phyloP scores from a whole-genome alignment of 2,329 filamentous ascomycete species.

The Ascochyta rabiei region DNA sequence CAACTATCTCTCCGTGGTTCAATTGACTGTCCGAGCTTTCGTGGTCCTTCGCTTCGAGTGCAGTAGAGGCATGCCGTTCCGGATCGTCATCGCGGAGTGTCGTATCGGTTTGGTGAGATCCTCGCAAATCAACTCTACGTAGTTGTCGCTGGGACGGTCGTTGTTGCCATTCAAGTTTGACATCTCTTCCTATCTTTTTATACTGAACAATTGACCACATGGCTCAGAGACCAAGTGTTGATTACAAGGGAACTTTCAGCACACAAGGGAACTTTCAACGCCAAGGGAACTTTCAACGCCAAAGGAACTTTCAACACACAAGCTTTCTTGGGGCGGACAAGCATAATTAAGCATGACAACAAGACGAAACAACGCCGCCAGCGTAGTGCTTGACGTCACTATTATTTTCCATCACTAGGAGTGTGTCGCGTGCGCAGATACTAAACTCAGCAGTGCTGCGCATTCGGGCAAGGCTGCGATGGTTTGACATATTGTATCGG shows the following conservation, averaged over 20 bases:
- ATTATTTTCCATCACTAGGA: background rate
- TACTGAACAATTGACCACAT: constrained; percentile 9
- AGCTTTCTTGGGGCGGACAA: background rate
- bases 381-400: background rate
- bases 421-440: background rate
- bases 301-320: background rate
- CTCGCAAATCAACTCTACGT: background rate
- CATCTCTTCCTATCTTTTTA: background rate
- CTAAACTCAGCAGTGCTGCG: background rate
- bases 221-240: background rate
- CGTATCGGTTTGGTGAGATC: background rate
- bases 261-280: no score
- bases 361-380: background rate
- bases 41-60: background rate
- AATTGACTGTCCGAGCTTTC: background rate
- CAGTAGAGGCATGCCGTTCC: background rate
- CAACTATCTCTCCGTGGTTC: background rate
- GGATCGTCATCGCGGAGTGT: background rate
- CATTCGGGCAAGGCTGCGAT: background rate
- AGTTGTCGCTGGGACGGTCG: background rate
- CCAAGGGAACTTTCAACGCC: no score
- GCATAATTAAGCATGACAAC: background rate
- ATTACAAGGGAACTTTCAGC: background rate
- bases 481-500: background rate
- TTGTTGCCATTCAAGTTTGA: background rate